A percentile compares a stretch with the other conserved stretches of the same genome.
phyloP scores from a whole-genome alignment of 2,329 filamentous ascomycete genomes.

The Verticillium klebahnii region DNA sequence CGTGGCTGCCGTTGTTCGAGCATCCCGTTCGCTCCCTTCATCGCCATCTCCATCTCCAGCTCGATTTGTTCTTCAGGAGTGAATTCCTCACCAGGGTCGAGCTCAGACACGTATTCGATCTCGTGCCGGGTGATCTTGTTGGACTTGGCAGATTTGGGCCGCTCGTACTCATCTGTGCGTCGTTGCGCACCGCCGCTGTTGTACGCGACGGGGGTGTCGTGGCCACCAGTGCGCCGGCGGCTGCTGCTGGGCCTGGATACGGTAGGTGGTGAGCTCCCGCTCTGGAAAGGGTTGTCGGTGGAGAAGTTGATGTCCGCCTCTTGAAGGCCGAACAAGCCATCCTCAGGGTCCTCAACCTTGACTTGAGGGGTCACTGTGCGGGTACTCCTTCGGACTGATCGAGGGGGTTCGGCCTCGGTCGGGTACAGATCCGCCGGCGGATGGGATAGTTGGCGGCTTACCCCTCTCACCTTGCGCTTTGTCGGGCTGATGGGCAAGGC shows the following conservation, averaged over 20 bases:
- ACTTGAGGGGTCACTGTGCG: conserved; percentile 48
- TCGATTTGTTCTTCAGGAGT: conserved; percentile 86
- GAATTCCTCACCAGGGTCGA: conserved; percentile 84
- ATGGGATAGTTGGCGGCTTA: conserved; percentile 49
- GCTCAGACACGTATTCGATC: conserved; percentile 26
- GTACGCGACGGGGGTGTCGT: not conserved
- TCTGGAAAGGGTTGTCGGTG: conserved; percentile 88
- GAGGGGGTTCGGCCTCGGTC: conserved; percentile 18
- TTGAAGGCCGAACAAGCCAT: conserved; percentile 35
- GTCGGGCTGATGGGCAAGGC: conserved; percentile 35
- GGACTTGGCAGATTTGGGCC: conserved; percentile 18
- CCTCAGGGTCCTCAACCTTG: conserved; percentile 50
- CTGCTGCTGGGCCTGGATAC: conserved; percentile 41
- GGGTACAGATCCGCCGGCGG: conserved; percentile 47
- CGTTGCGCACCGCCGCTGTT: conserved; percentile 35
- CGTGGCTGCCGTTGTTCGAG: conserved; percentile 35
- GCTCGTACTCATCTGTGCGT: conserved; percentile 30
- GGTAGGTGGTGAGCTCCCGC: conserved; percentile 66
- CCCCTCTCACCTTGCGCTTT: conserved; percentile 50
- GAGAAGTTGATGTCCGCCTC: conserved; percentile 62
- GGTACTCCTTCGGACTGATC: conserved; percentile 44
- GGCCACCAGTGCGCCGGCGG: conserved; percentile 40
- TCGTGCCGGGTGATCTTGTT: conserved; percentile 29
- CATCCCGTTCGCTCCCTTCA: conserved; percentile 31
- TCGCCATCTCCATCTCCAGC: conserved; percentile 64